These are phyloP conservation scores for Withania somnifera DNA, from an alignment of 305 asterid genomes.

Conservation along the genomic window DNA sequence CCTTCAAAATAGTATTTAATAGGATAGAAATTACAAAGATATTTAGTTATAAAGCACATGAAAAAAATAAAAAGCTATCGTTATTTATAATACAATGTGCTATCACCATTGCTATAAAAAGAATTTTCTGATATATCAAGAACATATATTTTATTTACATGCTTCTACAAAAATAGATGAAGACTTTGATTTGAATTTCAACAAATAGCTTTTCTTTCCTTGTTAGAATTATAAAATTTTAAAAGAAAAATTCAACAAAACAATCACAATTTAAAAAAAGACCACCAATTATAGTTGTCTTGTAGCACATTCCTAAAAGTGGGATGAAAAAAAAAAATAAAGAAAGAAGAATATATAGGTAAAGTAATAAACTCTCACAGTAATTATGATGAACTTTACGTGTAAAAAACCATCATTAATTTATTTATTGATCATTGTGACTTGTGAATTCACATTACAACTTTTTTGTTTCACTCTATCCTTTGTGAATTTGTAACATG, in stretches of 20 bases:
- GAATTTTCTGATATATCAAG: too few relatives aligned
- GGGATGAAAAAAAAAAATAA: neutral
- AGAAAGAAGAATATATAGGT: neutral
- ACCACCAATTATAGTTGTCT: neutral
- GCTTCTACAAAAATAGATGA: neutral
- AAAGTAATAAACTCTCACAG: neutral
- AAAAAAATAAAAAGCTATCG: too few relatives aligned
- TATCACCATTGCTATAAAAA: too few relatives aligned
- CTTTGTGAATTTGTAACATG: neutral
- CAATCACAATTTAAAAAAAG: neutral
- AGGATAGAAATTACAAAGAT: too few relatives aligned
- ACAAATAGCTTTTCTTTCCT: neutral
- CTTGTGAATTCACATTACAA: slow-evolving; percentile 1
- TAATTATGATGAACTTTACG: neutral
- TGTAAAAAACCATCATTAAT: neutral
- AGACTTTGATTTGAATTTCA: neutral
- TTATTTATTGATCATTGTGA: neutral
- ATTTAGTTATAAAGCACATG: too few relatives aligned
- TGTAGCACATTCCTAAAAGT: neutral
- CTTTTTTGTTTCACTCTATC: neutral
- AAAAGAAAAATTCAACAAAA: neutral
- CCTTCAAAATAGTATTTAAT: too few relatives aligned
- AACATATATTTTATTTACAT: neutral
- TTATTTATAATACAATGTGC: too few relatives aligned
- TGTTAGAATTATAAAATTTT: neutral